Base-by-base conservation (phyloP, 75 land plant genomes). In the Ceratopteris richardii region DNA sequence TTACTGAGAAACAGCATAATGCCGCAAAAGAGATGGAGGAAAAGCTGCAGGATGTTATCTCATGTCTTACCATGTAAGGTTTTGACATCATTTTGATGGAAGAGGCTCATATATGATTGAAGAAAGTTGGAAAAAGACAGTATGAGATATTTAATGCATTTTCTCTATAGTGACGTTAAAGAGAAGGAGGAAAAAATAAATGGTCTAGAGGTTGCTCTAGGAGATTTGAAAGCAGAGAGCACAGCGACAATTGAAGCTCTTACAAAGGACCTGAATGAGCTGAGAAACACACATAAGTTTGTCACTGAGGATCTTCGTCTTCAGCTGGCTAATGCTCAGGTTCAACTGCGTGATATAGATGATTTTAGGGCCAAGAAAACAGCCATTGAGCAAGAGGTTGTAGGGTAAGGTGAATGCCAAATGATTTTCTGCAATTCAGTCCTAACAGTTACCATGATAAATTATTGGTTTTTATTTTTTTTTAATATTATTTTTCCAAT, bases 301-400 rank as follows among this genome's bases (percentile, higher is more conserved):
- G 43, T 43, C 16, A 51, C 52, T 29, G 72, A 62, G 4, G 57
- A 44, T 33, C 46, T 71, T 41, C 70, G 55, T 28, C 47, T 66
- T 30, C 64, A 66, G 43, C 28, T 73, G 36, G 70, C 70, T 23
- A 55, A 70, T 60, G 71, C 76, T 1, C 61, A 61, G 0, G 64
- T 61, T 0, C 60, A 62, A 31, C 31, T 73, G 52, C 58, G 69
- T 6, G 76, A 66, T 29, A 21, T 73, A 21, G 53, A 66, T 31
- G 76, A 73, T 10, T 73, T 73, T 60, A 42, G 41, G 2, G 28
- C 55, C 3, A 52, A 40, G 12, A 73, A 66, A 29, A 31, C 27
- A 28, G 51, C 52, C 10, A 24, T 73, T 0, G 70, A 73, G 22
- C 36, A 60, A 60, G 76, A 73, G 13, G 39, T 64, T 25, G 29